Evolutionary conservation across 31 red algal genomes (phyloP).

Genomic region (Asparagopsis taxiformis): DNA sequence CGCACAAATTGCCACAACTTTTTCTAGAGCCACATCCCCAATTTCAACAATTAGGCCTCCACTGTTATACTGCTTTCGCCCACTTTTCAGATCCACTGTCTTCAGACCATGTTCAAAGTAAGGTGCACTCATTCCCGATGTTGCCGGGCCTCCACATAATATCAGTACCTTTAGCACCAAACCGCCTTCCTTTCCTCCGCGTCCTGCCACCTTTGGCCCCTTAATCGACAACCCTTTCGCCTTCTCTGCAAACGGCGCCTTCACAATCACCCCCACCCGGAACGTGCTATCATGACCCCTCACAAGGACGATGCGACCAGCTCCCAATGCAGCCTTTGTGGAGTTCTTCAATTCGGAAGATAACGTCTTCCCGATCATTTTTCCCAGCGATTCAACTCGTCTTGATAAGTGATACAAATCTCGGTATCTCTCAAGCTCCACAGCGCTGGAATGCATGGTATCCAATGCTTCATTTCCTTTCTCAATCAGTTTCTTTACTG

Average conservation of each 20-base stretch:
- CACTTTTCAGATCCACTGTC: slow-evolving; percentile 10
- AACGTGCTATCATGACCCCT: slow-evolving; percentile 36
- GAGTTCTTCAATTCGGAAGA: slow-evolving; percentile 33
- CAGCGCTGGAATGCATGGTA: slow-evolving; percentile 22
- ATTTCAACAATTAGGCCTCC: slow-evolving; percentile 53
- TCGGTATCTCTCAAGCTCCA: slow-evolving; percentile 42
- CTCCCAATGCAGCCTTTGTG: slow-evolving; percentile 7
- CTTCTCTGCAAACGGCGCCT: slow-evolving; percentile 5
- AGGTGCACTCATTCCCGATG: slow-evolving; percentile 23
- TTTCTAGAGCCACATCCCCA: slow-evolving; percentile 6
- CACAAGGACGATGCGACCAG: slow-evolving; percentile 57
- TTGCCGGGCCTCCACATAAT: slow-evolving; percentile 58
- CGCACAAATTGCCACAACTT: slow-evolving; percentile 19
- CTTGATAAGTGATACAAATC: slow-evolving; percentile 26
- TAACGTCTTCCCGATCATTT: slow-evolving; percentile 21
- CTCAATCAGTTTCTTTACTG: slow-evolving; percentile 37
- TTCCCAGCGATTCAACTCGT: slow-evolving; percentile 14
- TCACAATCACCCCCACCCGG: slow-evolving; percentile 36
- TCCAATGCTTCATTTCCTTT: slow-evolving; percentile 21
- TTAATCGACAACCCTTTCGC: too few species aligned
- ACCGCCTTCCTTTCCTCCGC: too few species aligned
- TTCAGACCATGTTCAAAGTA: slow-evolving; percentile 23
- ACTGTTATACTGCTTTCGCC: slow-evolving; percentile 18
- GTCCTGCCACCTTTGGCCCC: too few species aligned
- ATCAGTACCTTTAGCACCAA: slow-evolving; percentile 28